Conservation (phyloP, 345 rosid genomes). For the Corymbia maculata region DNA sequence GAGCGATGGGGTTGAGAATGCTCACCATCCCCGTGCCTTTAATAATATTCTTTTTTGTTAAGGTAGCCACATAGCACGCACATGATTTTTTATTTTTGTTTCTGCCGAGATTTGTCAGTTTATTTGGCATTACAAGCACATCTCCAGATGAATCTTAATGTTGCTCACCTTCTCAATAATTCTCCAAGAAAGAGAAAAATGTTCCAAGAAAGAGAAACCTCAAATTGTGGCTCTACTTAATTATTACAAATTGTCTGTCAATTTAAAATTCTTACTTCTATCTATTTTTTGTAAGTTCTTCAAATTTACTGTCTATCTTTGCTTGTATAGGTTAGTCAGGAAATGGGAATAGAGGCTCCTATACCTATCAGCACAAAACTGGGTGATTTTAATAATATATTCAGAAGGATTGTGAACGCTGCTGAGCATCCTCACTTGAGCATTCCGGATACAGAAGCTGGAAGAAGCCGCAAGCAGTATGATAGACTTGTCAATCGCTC, state of each 20-base stretch:
- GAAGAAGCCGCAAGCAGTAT: conserved; percentile 86
- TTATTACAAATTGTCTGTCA: background rate
- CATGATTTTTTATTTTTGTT: no score
- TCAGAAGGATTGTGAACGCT: conserved; percentile 67
- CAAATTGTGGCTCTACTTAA: background rate
- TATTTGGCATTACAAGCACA: background rate
- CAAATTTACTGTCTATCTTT: background rate
- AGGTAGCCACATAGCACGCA: background rate
- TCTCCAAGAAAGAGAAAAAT: background rate
- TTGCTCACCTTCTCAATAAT: background rate
- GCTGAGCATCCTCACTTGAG: conserved; percentile 93
- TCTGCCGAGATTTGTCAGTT: background rate
- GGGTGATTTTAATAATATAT: conserved; percentile 73
- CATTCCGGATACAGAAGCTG: conserved; percentile 97
- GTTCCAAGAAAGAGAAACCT: background rate
- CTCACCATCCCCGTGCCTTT: background rate
- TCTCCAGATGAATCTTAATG: background rate
- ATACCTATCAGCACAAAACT: conserved; percentile 76
- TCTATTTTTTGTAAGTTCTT: no score
- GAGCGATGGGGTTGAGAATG: background rate
- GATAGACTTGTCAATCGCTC: conserved; percentile 81
- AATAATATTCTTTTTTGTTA: background rate
- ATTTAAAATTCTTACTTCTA: background rate
- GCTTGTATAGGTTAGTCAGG: conserved; percentile 59
- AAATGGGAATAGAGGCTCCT: conserved; percentile 96